These are phyloP conservation scores for Candida adriatica DNA, from an alignment of 805 yeast genomes.

Conservation along the genomic window DNA sequence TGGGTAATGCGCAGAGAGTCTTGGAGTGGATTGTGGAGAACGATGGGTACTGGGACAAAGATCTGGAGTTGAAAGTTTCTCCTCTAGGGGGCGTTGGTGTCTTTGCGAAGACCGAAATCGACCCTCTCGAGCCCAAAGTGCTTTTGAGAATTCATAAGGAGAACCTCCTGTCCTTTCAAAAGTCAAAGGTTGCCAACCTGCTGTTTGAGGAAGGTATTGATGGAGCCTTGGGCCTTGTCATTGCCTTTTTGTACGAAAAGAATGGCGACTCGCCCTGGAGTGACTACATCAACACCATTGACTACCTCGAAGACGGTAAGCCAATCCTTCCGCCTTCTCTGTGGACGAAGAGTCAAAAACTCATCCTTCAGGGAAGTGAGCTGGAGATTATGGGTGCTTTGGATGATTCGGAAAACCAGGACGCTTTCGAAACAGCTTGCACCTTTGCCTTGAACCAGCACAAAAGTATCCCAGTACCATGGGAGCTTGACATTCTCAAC, in stretches of 20 bases:
- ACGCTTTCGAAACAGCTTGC: conserved; percentile 31
- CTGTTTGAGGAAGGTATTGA: conserved; percentile 50
- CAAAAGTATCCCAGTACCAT: conserved; percentile 26
- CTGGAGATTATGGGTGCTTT: conserved; percentile 56
- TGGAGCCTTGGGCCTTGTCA: conserved; percentile 61
- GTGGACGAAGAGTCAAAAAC: conserved; percentile 50
- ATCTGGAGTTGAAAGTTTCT: conserved; percentile 41
- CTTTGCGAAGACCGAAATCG: conserved; percentile 42
- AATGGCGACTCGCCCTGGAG: conserved; percentile 75
- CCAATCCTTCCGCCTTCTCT: conserved; percentile 52
- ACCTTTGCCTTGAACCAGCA: conserved; percentile 24
- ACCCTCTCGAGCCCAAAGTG: conserved; percentile 23
- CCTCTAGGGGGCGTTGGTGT: conserved; percentile 68
- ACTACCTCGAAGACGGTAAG: conserved; percentile 23
- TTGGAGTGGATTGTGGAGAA: conserved; percentile 47
- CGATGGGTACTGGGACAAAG: conserved; percentile 48
- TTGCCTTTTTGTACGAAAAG: conserved; percentile 69
- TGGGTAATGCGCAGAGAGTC: conserved; percentile 18
- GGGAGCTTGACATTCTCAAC: conserved; percentile 22
- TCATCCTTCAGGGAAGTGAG: conserved; percentile 47
- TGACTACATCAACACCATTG: conserved; percentile 51
- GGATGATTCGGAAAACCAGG: conserved; percentile 37
- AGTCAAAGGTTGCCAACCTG: conserved; percentile 58
- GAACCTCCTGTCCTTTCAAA: conserved; percentile 50
- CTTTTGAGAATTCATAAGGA: conserved; percentile 58